Base-by-base conservation (phyloP, 495 filamentous ascomycete species). In the Penicillium daleae region DNA sequence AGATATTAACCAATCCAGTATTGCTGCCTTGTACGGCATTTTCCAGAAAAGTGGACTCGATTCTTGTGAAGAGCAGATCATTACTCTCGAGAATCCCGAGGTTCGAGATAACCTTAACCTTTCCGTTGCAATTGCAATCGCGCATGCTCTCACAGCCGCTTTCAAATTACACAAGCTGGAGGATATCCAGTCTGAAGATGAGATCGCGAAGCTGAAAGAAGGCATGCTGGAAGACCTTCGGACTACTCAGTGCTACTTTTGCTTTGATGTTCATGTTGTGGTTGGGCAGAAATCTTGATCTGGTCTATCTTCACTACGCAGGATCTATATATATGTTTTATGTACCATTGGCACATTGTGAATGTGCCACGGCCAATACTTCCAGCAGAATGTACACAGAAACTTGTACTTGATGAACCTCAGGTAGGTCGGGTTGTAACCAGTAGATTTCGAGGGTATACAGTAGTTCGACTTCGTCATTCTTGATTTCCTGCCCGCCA, bases 1-100 rank as follows among this genome's bases (percentile, higher is more conserved):
- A 17, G 10, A 21, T 0, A 9, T 42, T 8, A 21, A 19, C 39
- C 1, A 42, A 3, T 21, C 17, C n/a, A 42, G 39, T 42, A 42
- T 21, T 21, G 39, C 39, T 7, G 17, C 39, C 9, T 24, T 37
- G 31, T 27, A 33, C 8, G 29, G 44, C 8, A 59, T 50, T 15
- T 59, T 59, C 42, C 42, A 37, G 31, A 48, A 59, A 50, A 49
- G 56, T 37, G 56, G 56, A 33, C 27, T 59, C 1, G 42, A n/a
- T 1, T 50, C 27, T 33, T 59, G 56, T 37, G 56, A 59, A 59
- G 56, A 50, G 42, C 10, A 37, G 13, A 50, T 59, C n/a, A 33
- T 31, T 13, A 50, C 56, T 33, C 44, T 50, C 37, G 24, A 22
- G 6, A 50, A 59, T n/a, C 27, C 56, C 37, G 40, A 50, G 12